Conservation (phyloP, 176 grass and related monocot genomes). For the Oryza glaberrima region DNA sequence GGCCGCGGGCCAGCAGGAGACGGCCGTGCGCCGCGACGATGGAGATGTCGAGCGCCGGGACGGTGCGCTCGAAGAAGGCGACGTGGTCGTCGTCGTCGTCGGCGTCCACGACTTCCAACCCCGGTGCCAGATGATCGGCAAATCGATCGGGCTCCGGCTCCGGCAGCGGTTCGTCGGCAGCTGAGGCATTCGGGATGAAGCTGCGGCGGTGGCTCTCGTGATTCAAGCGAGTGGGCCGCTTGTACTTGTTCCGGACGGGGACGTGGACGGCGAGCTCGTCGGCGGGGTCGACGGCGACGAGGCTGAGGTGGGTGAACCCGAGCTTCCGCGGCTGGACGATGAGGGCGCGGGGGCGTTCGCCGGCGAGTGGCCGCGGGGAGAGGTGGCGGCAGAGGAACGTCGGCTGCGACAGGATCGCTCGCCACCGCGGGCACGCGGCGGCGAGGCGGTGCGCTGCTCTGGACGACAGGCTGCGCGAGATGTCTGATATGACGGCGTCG, state of each 20-base stretch:
- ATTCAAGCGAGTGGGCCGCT: too few relatives aligned
- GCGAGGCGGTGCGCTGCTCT: neutral
- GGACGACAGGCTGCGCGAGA: neutral
- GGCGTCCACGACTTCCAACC: neutral
- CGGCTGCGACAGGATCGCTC: neutral
- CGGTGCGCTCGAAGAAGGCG: constrained; percentile 23
- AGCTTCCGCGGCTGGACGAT: constrained; percentile 1
- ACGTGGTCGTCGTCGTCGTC: neutral
- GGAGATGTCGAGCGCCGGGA: constrained; percentile 19
- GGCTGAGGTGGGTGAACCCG: neutral
- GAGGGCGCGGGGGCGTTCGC: neutral
- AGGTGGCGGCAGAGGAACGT: constrained; percentile 29
- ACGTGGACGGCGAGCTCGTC: neutral
- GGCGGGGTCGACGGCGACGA: constrained; percentile 1
- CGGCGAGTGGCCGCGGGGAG: neutral
- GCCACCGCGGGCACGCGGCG: constrained; percentile 18
- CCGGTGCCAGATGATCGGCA: too few relatives aligned
- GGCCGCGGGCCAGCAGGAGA: constrained; percentile 10
- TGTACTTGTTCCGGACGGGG: neutral
- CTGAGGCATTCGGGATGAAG: too few relatives aligned
- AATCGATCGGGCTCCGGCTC: too few relatives aligned
- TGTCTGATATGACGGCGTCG: neutral
- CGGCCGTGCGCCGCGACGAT: constrained; percentile 23
- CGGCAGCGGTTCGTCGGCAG: too few relatives aligned
- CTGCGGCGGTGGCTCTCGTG: too few relatives aligned